These are phyloP conservation scores for Casuarina glauca DNA, from an alignment of 306 rosid genomes.

Conservation along the genomic window DNA sequence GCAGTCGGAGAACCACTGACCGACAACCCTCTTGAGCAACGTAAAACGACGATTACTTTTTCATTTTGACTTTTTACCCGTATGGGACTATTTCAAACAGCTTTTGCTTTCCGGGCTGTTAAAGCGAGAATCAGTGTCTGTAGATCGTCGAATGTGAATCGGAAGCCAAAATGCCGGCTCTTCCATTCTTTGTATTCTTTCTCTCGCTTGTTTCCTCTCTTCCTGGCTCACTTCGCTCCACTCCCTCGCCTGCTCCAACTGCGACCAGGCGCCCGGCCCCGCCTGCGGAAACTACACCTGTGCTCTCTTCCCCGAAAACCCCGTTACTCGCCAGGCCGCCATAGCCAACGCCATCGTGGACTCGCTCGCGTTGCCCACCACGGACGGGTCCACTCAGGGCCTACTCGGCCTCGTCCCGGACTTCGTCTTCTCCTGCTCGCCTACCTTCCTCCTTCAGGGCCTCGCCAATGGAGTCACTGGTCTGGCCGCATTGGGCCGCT, in stretches of 20 bases:
- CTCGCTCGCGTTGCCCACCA: constrained; percentile 37
- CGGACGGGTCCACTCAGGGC: constrained; percentile 22
- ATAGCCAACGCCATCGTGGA: constrained; percentile 32
- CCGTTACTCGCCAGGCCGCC: constrained; percentile 24
- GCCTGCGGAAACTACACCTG: constrained; percentile 24
- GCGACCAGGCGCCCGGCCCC: not conserved
- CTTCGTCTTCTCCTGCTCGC: constrained; percentile 36
- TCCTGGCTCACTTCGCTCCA: constrained; percentile 17
- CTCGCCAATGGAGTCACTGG: constrained; percentile 30
- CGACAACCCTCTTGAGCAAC: no score
- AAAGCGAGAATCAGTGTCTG: no score
- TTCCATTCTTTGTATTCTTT: constrained; percentile 3
- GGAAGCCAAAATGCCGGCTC: constrained; percentile 1
- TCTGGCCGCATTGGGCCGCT: constrained; percentile 40
- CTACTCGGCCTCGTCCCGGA: constrained; percentile 22
- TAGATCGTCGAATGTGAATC: no score
- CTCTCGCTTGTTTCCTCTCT: constrained; percentile 10
- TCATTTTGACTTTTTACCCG: no score
- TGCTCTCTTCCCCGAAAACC: constrained; percentile 47
- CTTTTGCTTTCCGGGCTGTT: no score
- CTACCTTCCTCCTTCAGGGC: constrained; percentile 33
- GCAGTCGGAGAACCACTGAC: no score
- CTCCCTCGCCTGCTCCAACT: constrained; percentile 13
- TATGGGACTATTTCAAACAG: no score
- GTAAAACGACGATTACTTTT: no score